Evolutionary conservation across 2,329 filamentous ascomycete species (phyloP).

Genomic region (Dryadomyces quercivorus): DNA sequence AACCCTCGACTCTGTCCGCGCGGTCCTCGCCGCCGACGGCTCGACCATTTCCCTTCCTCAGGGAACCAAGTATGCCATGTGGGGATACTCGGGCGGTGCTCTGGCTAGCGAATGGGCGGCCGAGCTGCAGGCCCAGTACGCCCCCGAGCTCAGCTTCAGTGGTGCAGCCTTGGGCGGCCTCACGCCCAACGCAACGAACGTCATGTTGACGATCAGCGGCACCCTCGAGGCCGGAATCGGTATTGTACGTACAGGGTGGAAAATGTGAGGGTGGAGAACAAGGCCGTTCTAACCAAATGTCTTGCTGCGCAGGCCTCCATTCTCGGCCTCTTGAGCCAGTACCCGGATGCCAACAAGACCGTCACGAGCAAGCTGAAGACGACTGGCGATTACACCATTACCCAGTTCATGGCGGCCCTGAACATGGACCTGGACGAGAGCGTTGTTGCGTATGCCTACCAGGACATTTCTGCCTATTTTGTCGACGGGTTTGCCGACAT

Average conservation of each 20-base stretch:
- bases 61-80: slow-evolving; percentile 21
- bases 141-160: slow-evolving; percentile 31
- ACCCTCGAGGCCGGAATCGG: slow-evolving; percentile 20
- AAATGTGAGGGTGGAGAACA: too few relatives aligned
- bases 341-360: slow-evolving; percentile 17
- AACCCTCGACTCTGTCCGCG: slow-evolving; percentile 29
- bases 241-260: too few relatives aligned
- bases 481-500: slow-evolving; percentile 19
- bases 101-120: slow-evolving; percentile 36
- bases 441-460: slow-evolving; percentile 17
- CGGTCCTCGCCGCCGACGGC: slow-evolving; percentile 18
- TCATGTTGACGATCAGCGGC: slow-evolving; percentile 21
- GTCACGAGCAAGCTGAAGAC: slow-evolving; percentile 17
- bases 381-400: slow-evolving; percentile 20
- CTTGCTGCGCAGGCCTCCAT: slow-evolving; percentile 20
- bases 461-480: slow-evolving; percentile 29
- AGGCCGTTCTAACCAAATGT: too few relatives aligned
- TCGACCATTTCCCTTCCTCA: slow-evolving; percentile 10
- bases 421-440: slow-evolving; percentile 17
- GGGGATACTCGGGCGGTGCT: slow-evolving; percentile 42
- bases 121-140: slow-evolving; percentile 34
- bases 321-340: slow-evolving; percentile 22
- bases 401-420: slow-evolving; percentile 19
- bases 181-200: slow-evolving; percentile 26
- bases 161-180: slow-evolving; percentile 34